These are phyloP conservation scores for Artemisia argyi DNA, from an alignment of 129 eudicot genomes.

Conservation along the genomic window DNA sequence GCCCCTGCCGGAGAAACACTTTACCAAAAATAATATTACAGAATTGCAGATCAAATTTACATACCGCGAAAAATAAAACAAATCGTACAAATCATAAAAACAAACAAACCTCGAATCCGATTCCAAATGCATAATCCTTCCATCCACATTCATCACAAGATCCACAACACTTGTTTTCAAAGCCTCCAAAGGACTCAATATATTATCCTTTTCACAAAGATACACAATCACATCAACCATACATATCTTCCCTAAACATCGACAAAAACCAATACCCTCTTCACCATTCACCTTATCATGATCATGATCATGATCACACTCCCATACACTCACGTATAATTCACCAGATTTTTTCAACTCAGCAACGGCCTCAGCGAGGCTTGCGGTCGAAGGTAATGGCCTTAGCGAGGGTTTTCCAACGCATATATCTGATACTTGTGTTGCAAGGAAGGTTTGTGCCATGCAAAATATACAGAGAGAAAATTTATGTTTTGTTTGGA, in stretches of 20 bases:
- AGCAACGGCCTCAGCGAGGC: conserved; percentile 55
- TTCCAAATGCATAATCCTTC: conserved; percentile 58
- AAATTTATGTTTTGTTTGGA: not conserved
- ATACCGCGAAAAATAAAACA: not conserved
- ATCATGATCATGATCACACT: conserved; percentile 33
- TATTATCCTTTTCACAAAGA: conserved; percentile 55
- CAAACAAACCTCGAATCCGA: conserved; percentile 62
- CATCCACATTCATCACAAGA: conserved; percentile 39
- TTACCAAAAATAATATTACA: no score
- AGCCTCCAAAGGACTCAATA: conserved; percentile 50
- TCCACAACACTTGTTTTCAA: conserved; percentile 44
- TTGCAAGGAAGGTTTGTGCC: conserved; percentile 60
- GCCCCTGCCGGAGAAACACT: no score
- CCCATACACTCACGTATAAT: conserved; percentile 60
- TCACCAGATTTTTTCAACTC: conserved; percentile 60
- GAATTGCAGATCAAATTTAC: no score
- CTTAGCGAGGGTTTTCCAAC: conserved; percentile 71
- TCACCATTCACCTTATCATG: not conserved
- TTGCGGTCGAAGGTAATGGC: conserved; percentile 46
- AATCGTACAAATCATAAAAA: not conserved
- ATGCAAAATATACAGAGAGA: conserved; percentile 28
- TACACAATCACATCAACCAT: conserved; percentile 67
- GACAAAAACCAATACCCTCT: conserved; percentile 19
- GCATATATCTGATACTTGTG: conserved; percentile 71
- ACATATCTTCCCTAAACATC: conserved; percentile 68